phyloP scores from a whole-genome alignment of 2,329 filamentous ascomycete genomes.

The Fusarium sarcochroum region DNA sequence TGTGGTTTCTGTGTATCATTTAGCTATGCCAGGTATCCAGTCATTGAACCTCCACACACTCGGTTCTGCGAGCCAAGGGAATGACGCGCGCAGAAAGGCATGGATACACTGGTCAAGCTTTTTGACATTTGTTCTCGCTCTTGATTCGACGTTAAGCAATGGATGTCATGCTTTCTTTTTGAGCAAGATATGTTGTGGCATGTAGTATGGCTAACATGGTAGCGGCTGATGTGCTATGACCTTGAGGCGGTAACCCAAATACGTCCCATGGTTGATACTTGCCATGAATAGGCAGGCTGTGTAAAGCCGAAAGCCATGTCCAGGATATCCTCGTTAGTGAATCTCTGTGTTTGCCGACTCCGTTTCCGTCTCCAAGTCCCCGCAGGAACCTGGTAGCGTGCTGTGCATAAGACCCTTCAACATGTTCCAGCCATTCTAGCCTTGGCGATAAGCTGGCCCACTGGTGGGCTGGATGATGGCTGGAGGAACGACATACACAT shows the following conservation, averaged over 20 bases:
- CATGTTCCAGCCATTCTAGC: constrained; percentile 20
- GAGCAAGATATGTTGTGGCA: constrained; percentile 11
- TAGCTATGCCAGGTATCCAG: constrained; percentile 11
- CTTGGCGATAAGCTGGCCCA: constrained; percentile 32
- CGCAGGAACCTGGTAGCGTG: constrained; percentile 27
- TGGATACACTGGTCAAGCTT: constrained; percentile 12
- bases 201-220: constrained; percentile 21
- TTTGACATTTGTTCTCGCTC: constrained; percentile 6
- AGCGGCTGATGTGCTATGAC: background rate
- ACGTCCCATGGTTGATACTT: background rate
- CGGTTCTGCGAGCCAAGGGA: constrained; percentile 27
- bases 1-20: constrained; percentile 12
- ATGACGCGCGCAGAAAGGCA: constrained; percentile 21
- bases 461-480: constrained; percentile 38
- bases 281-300: constrained; percentile 1
- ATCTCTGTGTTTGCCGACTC: constrained; percentile 31
- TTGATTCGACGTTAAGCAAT: background rate
- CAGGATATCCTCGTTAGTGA: constrained; percentile 19
- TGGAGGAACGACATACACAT: constrained; percentile 49
- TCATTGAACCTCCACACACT: constrained; percentile 33
- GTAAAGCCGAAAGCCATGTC: constrained; percentile 7
- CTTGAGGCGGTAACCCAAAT: constrained; percentile 3
- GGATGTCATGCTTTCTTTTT: background rate
- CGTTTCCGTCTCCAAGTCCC: constrained; percentile 14
- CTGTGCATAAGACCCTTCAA: constrained; percentile 19